These are phyloP conservation scores for Hibiscus syriacus DNA, from an alignment of 345 rosid species.

Conservation along the genomic window DNA sequence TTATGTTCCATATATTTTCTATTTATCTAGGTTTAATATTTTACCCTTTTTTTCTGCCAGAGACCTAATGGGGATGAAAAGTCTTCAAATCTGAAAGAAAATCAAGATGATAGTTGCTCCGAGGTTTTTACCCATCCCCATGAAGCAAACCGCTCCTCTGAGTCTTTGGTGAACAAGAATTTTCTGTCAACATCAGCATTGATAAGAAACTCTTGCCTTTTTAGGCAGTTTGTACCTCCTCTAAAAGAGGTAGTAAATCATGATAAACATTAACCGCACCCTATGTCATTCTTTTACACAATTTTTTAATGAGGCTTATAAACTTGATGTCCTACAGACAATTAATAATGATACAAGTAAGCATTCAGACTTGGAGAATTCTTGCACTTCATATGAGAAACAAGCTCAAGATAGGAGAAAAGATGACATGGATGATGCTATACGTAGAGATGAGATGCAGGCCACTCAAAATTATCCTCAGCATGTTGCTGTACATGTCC, in stretches of 20 bases:
- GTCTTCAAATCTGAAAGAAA: conserved; percentile 40
- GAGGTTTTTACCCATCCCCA: conserved; percentile 41
- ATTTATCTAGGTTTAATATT: too few species aligned
- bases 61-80: conserved; percentile 20
- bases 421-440: conserved; percentile 19
- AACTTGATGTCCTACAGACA: conserved; percentile 33
- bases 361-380: conserved; percentile 32
- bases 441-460: conserved; percentile 37
- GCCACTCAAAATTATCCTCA: conserved; percentile 54
- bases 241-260: conserved; percentile 35
- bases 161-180: conserved; percentile 42
- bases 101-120: conserved; percentile 62
- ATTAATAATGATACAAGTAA: conserved; percentile 40
- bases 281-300: conserved; percentile 22
- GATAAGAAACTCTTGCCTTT: conserved; percentile 35
- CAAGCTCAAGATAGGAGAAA: conserved; percentile 26
- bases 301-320: conserved; percentile 27
- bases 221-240: conserved; percentile 52
- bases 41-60: too few species aligned
- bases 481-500: conserved; percentile 26
- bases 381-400: conserved; percentile 28
- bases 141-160: conserved; percentile 44
- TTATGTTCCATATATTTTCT: too few species aligned
- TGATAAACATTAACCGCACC: conserved; percentile 13
- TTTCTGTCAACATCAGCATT: conserved; percentile 29